These are phyloP conservation scores for Casuarina glauca DNA, from an alignment of 306 rosid genomes.

Conservation along the genomic window DNA sequence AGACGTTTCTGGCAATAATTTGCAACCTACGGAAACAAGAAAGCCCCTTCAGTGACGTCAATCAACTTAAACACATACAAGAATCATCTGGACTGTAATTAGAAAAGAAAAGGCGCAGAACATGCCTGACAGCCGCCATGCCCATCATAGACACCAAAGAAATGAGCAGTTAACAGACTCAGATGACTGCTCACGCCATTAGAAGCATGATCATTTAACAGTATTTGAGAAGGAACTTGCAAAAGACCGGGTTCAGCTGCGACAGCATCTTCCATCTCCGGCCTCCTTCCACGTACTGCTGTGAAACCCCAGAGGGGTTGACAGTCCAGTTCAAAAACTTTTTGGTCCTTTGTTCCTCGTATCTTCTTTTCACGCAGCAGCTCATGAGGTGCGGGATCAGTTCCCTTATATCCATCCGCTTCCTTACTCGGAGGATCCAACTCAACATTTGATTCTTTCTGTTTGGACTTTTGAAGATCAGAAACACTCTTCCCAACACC, in stretches of 20 bases:
- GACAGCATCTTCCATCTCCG: conserved; percentile 83
- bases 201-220: conserved; percentile 36
- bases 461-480: not conserved
- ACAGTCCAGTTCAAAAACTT: conserved; percentile 32
- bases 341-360: conserved; percentile 33
- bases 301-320: conserved; percentile 67
- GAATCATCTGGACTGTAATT: conserved; percentile 13
- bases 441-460: no score
- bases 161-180: conserved; percentile 45
- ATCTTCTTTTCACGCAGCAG: conserved; percentile 40
- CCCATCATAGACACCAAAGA: conserved; percentile 83
- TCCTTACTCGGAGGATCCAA: conserved; percentile 40
- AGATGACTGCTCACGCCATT: conserved; percentile 23
- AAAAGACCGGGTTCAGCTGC: conserved; percentile 52
- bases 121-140: conserved; percentile 82
- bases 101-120: not conserved
- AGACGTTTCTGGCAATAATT: conserved; percentile 67
- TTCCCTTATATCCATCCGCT: conserved; percentile 34
- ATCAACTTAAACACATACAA: conserved; percentile 15
- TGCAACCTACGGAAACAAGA: conserved; percentile 59
- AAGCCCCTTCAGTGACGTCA: conserved; percentile 12
- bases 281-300: conserved; percentile 65
- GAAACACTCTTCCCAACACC: conserved; percentile 3
- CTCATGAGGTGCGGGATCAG: conserved; percentile 42
- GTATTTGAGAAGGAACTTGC: conserved; percentile 52